phyloP scores from a whole-genome alignment of 495 filamentous ascomycete species.

The Podospora sp. region DNA sequence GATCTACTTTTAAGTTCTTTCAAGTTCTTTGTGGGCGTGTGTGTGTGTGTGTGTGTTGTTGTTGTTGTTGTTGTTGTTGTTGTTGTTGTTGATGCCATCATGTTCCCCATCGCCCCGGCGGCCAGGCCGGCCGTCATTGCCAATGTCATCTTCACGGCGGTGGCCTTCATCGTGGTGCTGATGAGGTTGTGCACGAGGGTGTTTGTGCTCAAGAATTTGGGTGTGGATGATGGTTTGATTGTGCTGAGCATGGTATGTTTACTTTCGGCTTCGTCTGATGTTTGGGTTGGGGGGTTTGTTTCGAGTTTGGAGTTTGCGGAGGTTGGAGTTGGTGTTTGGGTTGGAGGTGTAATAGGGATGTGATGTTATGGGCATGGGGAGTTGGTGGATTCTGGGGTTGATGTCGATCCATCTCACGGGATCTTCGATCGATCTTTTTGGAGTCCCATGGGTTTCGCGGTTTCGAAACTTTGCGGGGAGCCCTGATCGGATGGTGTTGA shows the following conservation, averaged over 20 bases:
- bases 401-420: background rate
- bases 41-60: too few species aligned
- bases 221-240: conserved; percentile 30
- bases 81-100: conserved; percentile 9
- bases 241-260: conserved; percentile 23
- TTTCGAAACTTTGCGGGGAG: background rate
- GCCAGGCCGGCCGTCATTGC: conserved; percentile 26
- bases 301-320: too few species aligned
- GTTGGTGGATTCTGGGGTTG: too few species aligned
- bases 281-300: conserved; percentile 2
- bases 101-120: conserved; percentile 5
- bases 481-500: conserved; percentile 5
- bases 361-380: too few species aligned
- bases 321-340: too few species aligned
- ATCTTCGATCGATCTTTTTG: conserved; percentile 1
- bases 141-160: conserved; percentile 26
- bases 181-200: conserved; percentile 23
- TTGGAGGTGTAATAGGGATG: too few species aligned
- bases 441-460: background rate
- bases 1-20: too few species aligned
- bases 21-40: too few species aligned
- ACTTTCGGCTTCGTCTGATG: background rate
- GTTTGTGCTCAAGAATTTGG: conserved; percentile 27
- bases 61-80: background rate
- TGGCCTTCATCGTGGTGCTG: conserved; percentile 29